phyloP scores from a whole-genome alignment of 495 filamentous ascomycete genomes.

The Chaetomidium leptoderma region DNA sequence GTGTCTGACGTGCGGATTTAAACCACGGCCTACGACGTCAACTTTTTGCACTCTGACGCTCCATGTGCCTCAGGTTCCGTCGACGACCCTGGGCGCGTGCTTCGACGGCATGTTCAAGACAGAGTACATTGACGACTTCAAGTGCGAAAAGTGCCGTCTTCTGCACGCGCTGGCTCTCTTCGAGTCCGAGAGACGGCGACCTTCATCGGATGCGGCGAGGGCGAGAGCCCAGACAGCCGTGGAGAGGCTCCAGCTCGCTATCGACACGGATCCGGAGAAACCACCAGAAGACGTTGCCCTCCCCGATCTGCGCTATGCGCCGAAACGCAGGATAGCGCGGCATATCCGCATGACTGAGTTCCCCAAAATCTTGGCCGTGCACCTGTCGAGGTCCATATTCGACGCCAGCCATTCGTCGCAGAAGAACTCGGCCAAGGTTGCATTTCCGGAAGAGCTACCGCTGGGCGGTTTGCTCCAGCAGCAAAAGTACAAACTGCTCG shows the following conservation, averaged over 20 bases:
- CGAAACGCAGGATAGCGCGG: constrained; percentile 77
- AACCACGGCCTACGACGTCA: constrained; percentile 74
- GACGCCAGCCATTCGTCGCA: constrained; percentile 66
- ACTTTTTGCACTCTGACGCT: constrained; percentile 90
- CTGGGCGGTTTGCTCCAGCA: constrained; percentile 75
- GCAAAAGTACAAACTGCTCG: constrained; percentile 78
- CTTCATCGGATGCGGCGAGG: constrained; percentile 44
- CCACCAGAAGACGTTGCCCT: constrained; percentile 65
- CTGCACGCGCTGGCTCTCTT: constrained; percentile 56
- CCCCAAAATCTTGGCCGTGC: constrained; percentile 83
- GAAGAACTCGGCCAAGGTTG: constrained; percentile 91
- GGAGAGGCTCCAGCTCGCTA: constrained; percentile 52
- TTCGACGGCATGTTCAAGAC: constrained; percentile 93
- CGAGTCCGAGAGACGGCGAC: constrained; percentile 37
- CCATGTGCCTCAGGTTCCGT: constrained; percentile 71
- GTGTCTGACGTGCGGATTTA: constrained; percentile 83
- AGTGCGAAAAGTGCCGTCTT: constrained; percentile 88
- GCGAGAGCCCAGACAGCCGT: constrained; percentile 45
- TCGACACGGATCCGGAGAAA: constrained; percentile 73
- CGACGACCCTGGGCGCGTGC: constrained; percentile 55
- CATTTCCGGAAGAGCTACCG: constrained; percentile 78
- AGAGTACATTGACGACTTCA: constrained; percentile 94
- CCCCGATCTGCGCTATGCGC: constrained; percentile 67
- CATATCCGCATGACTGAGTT: constrained; percentile 81
- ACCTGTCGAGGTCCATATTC: constrained; percentile 89